Base-by-base conservation (phyloP, 495 filamentous ascomycete genomes). In the Parathielavia appendiculata region DNA sequence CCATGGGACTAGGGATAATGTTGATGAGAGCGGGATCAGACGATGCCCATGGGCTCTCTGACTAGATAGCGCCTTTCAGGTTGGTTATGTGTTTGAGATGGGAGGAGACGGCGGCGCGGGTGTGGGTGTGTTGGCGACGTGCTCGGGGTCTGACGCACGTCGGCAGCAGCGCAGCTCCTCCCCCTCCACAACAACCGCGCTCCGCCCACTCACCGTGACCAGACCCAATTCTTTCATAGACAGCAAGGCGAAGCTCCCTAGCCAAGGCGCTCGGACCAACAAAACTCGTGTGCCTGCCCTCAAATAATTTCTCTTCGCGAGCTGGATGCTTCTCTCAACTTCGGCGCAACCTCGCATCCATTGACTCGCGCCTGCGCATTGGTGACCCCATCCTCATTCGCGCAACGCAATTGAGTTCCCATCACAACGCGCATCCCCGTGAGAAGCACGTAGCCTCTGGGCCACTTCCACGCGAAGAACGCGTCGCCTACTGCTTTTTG, bases 251-350 rank as follows among this genome's bases (percentile, higher is more conserved):
- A 55, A 58, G 57, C 64, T 58, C 59, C 58, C 61, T 56, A 57
- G 30, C 54, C 61, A 56, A 54, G 57, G 57, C 66, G 68, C 66
- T 71, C 66, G 68, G 68, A 56, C 68, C 68, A 70, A 55, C 55
- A 30, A n/a, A 16, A 45, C 30, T 51, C 56, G 62, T 54, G 59
- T 61, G 59, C 59, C 32, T 61, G 58, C 66, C 54, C 51, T 45
- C 62, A 65, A 69, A 69, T 67, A 67, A 65, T 67, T 69, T 71
- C 64, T 69, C 56, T 56, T 62, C 61, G 64, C 63, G 64, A 67
- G 26, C 26, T 30, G 26, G 26, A 59, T 44, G 36, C 59, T 60
- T 30, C 48, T 39, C 50, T 32, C 62, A 71, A 52, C 65, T 68
- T 70, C 58, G 54, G 56, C 58, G 50, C 63, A 66, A 65, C 67